These are phyloP conservation scores for Trichophyton simii DNA, from an alignment of 2,329 filamentous ascomycete species.

Conservation along the genomic window DNA sequence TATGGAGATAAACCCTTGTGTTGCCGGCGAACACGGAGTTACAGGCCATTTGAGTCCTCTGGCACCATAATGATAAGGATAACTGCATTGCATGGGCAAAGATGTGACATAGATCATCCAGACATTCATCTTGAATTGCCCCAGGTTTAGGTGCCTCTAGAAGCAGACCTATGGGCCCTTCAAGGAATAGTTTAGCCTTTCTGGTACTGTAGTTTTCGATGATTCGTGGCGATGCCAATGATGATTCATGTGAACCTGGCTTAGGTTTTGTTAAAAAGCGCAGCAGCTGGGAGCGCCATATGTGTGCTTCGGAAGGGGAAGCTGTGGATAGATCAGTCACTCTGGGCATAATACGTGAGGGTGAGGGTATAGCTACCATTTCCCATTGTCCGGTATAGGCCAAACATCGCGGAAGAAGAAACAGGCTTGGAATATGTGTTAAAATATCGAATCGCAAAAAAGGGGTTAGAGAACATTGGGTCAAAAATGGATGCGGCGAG, in stretches of 20 bases:
- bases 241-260: neutral
- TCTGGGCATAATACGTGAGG: neutral
- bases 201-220: neutral
- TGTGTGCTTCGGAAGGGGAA: constrained; percentile 11
- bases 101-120: neutral
- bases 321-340: constrained; percentile 7
- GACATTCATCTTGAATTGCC: neutral
- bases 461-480: neutral
- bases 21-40: too few species aligned
- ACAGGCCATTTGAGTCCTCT: constrained; percentile 10
- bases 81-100: neutral
- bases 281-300: constrained; percentile 17
- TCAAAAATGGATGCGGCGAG: neutral
- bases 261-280: constrained; percentile 8
- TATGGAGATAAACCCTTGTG: neutral
- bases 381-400: neutral
- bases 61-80: constrained; percentile 14
- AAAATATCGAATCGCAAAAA: neutral
- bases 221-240: neutral
- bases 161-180: neutral
- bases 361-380: neutral
- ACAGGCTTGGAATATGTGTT: neutral
- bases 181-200: neutral
- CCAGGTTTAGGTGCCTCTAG: neutral
- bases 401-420: neutral